Evolutionary conservation across 495 filamentous ascomycete genomes (phyloP), one percentile per base, ranked within the genome.

Genomic region (Schizothecium vesticola): DNA sequence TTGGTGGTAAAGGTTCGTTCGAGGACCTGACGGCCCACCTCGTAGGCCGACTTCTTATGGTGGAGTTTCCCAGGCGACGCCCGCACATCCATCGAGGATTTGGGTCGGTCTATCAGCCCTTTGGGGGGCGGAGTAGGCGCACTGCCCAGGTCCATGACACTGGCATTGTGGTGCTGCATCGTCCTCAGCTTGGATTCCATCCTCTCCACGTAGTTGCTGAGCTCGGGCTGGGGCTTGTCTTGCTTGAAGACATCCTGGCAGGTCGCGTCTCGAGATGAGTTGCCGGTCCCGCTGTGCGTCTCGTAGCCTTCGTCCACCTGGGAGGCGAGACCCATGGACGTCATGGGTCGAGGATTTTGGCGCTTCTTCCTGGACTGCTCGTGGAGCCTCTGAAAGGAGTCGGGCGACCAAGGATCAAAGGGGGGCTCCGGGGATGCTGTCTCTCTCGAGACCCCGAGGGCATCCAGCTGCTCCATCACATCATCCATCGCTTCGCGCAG

Each of bases 401-500:
- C 92, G 1, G 92, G 93, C 2, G 93, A 95, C 95, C 95, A 99
- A 13, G 93, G 91, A 76, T 92, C 89, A 23, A 88, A 80, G 29
- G 85, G 84, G 29, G 77, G 76, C 67, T 88, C 85, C 19, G 86
- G 85, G 22, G 80, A 80, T 22, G 81, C 79, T 25, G 77, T 78
- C 55, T 84, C 81, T 69, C 82, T 81, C 29, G 86, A 81, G 71
- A 90, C 83, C 21, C 88, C 90, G 88, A 99, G 92, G 70, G 92
- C 92, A 75, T 98, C 87, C 63, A 99, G 80, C 33, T 95, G 97
- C 67, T 93, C 93, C 88, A 98, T 98, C 13, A 99, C 93, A 80
- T 96, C 95, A 74, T 97, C 94, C 94, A 98, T 98, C 0, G 95
- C 95, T 76, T 93, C 91, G 61, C 94, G 83, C 2, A 99, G 78